Evolutionary conservation across 2,329 filamentous ascomycete genomes (phyloP).

Genomic region (Cladophialophora bantiana): DNA sequence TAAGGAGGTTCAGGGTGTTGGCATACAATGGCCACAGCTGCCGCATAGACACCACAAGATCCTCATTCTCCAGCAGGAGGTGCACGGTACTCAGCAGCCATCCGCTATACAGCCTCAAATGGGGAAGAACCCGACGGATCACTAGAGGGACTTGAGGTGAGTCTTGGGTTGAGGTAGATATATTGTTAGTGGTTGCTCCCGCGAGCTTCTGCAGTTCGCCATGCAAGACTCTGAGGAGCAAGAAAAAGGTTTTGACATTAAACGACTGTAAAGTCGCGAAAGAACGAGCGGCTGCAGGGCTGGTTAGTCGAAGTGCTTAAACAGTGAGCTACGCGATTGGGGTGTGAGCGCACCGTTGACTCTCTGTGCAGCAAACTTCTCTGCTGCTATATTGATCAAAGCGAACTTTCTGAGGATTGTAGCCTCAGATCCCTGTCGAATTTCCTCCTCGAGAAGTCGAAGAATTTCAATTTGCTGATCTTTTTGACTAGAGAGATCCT

Average conservation of each 20-base stretch:
- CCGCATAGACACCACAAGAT: conserved; percentile 64
- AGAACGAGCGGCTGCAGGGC: conserved; percentile 75
- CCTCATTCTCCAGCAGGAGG: conserved; percentile 53
- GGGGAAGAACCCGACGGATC: conserved; percentile 67
- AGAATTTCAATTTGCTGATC: conserved; percentile 88
- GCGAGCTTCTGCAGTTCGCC: conserved; percentile 26
- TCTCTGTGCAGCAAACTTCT: conserved; percentile 44
- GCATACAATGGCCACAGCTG: conserved; percentile 72
- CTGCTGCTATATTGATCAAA: conserved; percentile 82
- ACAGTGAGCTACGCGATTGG: neutral
- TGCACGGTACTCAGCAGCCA: conserved; percentile 65
- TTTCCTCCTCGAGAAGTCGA: conserved; percentile 74
- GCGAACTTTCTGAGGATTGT: conserved; percentile 77
- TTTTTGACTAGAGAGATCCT: conserved; percentile 57
- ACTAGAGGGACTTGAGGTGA: conserved; percentile 59
- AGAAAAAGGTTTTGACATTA: conserved; percentile 58
- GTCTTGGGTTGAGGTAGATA: conserved; percentile 47
- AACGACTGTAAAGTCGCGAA: conserved; percentile 75
- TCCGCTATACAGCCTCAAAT: conserved; percentile 70
- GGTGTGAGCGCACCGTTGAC: conserved; percentile 12
- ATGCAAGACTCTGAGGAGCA: conserved; percentile 31
- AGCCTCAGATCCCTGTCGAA: conserved; percentile 72
- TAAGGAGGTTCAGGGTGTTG: conserved; percentile 65
- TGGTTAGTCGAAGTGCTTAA: conserved; percentile 43
- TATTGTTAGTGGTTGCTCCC: conserved; percentile 45